A percentile compares a stretch with the other conserved stretches of the same genome.
These are phyloP conservation scores for Xylaria sp. DNA, from an alignment of 2,329 filamentous ascomycete genomes.

Conservation along the genomic window DNA sequence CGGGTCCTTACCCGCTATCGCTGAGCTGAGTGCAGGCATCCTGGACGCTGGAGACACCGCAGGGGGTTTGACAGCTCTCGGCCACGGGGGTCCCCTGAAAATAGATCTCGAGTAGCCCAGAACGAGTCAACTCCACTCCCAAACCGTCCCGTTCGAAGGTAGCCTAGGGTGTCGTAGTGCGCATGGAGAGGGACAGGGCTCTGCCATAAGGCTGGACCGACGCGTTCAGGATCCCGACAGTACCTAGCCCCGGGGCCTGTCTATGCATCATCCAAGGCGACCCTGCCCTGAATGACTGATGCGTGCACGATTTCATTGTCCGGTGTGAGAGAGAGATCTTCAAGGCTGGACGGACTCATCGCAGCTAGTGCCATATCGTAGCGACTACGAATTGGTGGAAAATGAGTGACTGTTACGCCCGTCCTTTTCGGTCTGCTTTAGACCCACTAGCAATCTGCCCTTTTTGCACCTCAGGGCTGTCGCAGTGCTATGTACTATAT, in stretches of 20 bases:
- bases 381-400: too few relatives aligned
- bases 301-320: background rate
- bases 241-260: background rate
- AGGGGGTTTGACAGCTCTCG: background rate
- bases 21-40: conserved; percentile 5
- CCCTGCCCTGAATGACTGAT: background rate
- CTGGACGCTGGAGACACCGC: background rate
- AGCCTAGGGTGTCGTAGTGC: background rate
- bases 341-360: background rate
- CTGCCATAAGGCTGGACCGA: conserved; percentile 6
- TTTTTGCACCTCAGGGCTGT: too few relatives aligned
- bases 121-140: background rate
- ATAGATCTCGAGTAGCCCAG: background rate
- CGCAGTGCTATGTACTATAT: background rate
- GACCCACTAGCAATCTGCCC: too few relatives aligned
- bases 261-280: conserved; percentile 6
- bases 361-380: too few relatives aligned
- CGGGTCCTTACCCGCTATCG: conserved; percentile 8
- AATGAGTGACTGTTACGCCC: too few relatives aligned
- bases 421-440: too few relatives aligned
- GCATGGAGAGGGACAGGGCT: conserved; percentile 6
- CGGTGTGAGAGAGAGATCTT: background rate
- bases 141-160: background rate
- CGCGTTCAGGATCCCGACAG: background rate
- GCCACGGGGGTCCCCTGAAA: background rate